These are phyloP conservation scores for Eimeria praecox DNA, from an alignment of 169 alveolate species.

Conservation along the genomic window DNA sequence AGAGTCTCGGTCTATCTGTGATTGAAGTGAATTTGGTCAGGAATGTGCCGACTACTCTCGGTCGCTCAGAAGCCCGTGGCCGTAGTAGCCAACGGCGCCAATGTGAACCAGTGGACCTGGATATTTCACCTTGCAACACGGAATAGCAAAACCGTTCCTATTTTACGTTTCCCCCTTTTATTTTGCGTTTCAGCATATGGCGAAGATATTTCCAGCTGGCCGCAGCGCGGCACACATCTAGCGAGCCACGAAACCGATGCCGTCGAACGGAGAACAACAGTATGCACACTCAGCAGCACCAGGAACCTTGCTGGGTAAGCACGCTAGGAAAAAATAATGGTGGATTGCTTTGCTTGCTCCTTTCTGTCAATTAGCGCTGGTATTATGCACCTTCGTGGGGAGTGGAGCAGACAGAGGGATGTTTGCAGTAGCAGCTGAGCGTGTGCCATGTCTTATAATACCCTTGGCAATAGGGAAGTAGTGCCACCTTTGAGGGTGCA, in stretches of 20 bases:
- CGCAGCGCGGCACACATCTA: slow-evolving; percentile 21
- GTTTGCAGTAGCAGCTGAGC: not conserved
- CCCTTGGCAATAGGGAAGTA: not conserved
- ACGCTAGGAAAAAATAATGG: not conserved
- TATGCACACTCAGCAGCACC: not conserved
- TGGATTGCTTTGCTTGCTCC: not conserved
- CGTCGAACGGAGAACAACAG: not conserved
- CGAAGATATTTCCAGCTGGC: not conserved
- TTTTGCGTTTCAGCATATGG: not conserved
- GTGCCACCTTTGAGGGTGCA: not conserved
- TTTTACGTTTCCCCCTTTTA: not conserved
- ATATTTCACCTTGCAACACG: not conserved
- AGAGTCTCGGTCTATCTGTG: not conserved
- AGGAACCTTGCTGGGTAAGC: not conserved
- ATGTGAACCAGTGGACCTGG: slow-evolving; percentile 46
- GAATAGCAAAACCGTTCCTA: not conserved
- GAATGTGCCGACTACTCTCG: not conserved
- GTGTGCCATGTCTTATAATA: not conserved
- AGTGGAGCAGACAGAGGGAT: not conserved
- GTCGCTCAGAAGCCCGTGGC: slow-evolving; percentile 30
- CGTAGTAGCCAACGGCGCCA: slow-evolving; percentile 23
- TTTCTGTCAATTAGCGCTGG: not conserved
- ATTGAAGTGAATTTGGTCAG: not conserved
- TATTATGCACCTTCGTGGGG: not conserved
- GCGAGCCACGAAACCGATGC: not conserved